These are phyloP conservation scores for Allium cepa DNA, from an alignment of 106 monocot genomes.

Conservation along the genomic window DNA sequence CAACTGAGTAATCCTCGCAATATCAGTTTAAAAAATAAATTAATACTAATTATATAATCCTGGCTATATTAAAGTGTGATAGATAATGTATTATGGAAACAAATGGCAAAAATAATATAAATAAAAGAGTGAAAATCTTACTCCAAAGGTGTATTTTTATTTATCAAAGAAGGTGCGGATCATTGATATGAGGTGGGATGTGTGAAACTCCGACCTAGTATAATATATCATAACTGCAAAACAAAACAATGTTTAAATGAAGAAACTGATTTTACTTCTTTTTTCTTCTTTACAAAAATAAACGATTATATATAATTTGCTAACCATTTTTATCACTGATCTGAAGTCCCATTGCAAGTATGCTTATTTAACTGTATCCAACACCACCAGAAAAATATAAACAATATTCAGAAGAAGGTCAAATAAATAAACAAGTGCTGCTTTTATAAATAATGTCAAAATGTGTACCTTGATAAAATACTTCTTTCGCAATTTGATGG, in stretches of 20 bases:
- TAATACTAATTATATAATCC: too few relatives aligned
- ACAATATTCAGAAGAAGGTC: background rate
- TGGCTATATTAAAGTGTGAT: too few relatives aligned
- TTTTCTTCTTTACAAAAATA: too few relatives aligned
- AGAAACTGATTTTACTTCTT: too few relatives aligned
- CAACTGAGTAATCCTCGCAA: too few relatives aligned
- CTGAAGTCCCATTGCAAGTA: constrained; percentile 26
- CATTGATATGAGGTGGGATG: background rate
- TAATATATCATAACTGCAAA: too few relatives aligned
- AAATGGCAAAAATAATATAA: too few relatives aligned
- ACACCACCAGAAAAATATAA: constrained; percentile 1
- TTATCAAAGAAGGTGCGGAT: background rate
- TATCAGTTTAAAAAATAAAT: too few relatives aligned
- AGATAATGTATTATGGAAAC: too few relatives aligned
- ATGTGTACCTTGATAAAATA: constrained; percentile 72
- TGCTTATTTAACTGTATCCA: constrained; percentile 42
- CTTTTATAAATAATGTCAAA: background rate
- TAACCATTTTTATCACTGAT: constrained; percentile 12
- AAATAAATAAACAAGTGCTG: background rate
- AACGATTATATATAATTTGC: background rate
- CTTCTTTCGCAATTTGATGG: constrained; percentile 92
- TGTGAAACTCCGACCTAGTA: background rate
- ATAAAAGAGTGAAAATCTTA: background rate
- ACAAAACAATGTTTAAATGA: too few relatives aligned
- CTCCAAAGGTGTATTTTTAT: background rate